phyloP scores from a whole-genome alignment of 1,139 yeast genomes.

The Suhomyces maxii region DNA sequence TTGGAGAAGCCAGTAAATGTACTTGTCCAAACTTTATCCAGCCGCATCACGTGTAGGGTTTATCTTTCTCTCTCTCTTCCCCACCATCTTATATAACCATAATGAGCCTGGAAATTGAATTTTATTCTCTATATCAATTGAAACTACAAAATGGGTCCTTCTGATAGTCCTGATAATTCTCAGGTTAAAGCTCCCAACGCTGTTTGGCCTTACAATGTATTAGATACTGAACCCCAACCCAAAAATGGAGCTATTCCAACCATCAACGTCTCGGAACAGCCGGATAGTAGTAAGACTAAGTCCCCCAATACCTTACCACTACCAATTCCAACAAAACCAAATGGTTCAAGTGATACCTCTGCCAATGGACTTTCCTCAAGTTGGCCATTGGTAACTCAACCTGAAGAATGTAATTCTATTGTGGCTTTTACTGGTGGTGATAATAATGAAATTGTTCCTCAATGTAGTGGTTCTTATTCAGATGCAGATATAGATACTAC shows the following conservation, averaged over 20 bases:
- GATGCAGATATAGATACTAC: conserved; percentile 1
- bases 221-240: not conserved
- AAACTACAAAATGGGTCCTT: too few species aligned
- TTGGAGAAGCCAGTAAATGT: too few species aligned
- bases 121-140: too few species aligned
- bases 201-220: too few species aligned
- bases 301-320: not conserved
- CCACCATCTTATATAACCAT: too few species aligned
- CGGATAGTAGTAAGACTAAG: not conserved
- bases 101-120: too few species aligned
- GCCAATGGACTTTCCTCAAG: conserved; percentile 11
- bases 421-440: not conserved
- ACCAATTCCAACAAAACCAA: conserved; percentile 9
- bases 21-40: too few species aligned
- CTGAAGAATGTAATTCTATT: not conserved
- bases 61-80: too few species aligned
- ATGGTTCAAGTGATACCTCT: conserved; percentile 9
- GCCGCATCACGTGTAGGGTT: too few species aligned
- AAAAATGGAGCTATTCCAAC: not conserved
- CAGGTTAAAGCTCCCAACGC: too few species aligned
- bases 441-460: not conserved
- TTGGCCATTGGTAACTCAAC: conserved; percentile 4
- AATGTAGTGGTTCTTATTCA: not conserved
- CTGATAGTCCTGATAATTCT: too few species aligned
- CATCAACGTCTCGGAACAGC: not conserved